Evolutionary conservation across 192 early-diverging fungal genomes (phyloP).

Genomic region (Backusella circina): DNA sequence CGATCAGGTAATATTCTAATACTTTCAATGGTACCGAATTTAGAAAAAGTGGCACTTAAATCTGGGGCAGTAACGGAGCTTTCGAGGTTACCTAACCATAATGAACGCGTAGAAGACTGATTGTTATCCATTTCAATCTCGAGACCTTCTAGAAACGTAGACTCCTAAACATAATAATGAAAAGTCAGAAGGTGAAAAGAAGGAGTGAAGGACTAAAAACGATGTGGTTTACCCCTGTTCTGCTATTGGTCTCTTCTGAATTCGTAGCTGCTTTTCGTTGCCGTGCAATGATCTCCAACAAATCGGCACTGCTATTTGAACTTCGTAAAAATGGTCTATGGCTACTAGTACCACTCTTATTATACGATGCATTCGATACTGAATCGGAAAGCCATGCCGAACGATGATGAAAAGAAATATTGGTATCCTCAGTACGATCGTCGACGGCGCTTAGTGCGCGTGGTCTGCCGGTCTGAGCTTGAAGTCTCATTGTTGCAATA

Average conservation of each 20-base stretch:
- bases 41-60: slow-evolving; percentile 73
- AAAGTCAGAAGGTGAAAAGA: not conserved
- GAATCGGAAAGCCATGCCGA: not conserved
- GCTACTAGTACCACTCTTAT: not conserved
- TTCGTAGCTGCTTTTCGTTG: slow-evolving; percentile 1
- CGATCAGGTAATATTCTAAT: slow-evolving; percentile 87
- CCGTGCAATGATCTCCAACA: slow-evolving; percentile 10
- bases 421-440: not conserved
- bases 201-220: not conserved
- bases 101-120: slow-evolving; percentile 71
- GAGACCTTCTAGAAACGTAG: not conserved
- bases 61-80: slow-evolving; percentile 71
- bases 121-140: not conserved
- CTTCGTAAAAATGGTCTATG: not conserved
- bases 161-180: not conserved
- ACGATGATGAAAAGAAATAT: not conserved
- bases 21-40: slow-evolving; percentile 88
- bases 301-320: slow-evolving; percentile 17
- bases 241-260: not conserved
- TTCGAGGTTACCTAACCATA: slow-evolving; percentile 95
- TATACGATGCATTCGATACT: not conserved
- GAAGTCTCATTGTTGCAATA: slow-evolving; percentile 4
- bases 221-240: not conserved
- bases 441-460: slow-evolving; percentile 12
- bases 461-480: slow-evolving; percentile 10